These are phyloP conservation scores for Clonostachys chloroleuca DNA, from an alignment of 2,329 filamentous ascomycete species.

Conservation along the genomic window DNA sequence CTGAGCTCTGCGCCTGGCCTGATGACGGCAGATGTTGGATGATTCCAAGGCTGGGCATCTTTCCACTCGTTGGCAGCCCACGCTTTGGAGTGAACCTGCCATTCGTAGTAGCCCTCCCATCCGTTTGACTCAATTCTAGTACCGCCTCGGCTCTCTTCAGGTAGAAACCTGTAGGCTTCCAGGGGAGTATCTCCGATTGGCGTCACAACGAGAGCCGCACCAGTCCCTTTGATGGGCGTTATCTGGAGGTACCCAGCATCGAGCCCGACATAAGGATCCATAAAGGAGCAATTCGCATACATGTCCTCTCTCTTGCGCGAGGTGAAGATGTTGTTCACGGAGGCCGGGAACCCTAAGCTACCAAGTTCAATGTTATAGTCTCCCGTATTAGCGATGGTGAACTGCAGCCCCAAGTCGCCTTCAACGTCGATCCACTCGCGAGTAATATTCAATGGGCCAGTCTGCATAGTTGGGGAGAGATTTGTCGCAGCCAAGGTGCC, in stretches of 20 bases:
- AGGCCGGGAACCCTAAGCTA: slow-evolving; percentile 51
- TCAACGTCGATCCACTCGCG: slow-evolving; percentile 44
- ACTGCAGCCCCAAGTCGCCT: slow-evolving; percentile 44
- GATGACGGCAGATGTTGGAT: slow-evolving; percentile 39
- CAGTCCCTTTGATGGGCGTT: slow-evolving; percentile 44
- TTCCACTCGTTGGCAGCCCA: slow-evolving; percentile 55
- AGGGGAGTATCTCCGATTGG: slow-evolving; percentile 41
- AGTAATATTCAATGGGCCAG: slow-evolving; percentile 36
- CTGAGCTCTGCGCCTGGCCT: slow-evolving; percentile 36
- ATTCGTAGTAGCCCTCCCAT: slow-evolving; percentile 58
- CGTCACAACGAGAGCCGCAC: slow-evolving; percentile 48
- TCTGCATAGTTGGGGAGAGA: slow-evolving; percentile 33
- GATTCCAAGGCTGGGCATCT: slow-evolving; percentile 46
- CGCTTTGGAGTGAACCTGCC: slow-evolving; percentile 48
- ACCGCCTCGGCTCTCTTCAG: slow-evolving; percentile 31
- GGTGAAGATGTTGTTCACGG: slow-evolving; percentile 61
- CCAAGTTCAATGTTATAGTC: slow-evolving; percentile 42
- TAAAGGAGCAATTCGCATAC: slow-evolving; percentile 44
- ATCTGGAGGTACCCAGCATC: slow-evolving; percentile 53
- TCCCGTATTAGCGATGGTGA: slow-evolving; percentile 43
- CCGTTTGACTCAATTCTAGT: slow-evolving; percentile 45
- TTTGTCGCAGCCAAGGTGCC: slow-evolving; percentile 28
- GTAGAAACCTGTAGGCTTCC: slow-evolving; percentile 50
- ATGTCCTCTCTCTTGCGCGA: slow-evolving; percentile 40
- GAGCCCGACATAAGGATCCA: slow-evolving; percentile 57